Evolutionary conservation across 306 rosid genomes (phyloP), one percentile per base, ranked within the genome.

Genomic region (Spatholobus suberectus): DNA sequence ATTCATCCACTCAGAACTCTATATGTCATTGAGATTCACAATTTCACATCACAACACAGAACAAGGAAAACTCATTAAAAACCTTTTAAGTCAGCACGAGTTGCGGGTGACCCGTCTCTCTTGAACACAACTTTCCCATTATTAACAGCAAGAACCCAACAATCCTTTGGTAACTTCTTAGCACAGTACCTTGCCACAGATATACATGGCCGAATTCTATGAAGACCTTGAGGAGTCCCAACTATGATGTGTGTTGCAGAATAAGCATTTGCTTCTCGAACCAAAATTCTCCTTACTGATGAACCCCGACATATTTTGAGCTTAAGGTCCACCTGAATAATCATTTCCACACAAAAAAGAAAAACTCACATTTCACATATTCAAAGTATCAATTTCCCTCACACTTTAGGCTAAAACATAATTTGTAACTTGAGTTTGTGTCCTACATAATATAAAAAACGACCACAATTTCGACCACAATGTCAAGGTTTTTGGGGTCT

Each of bases 151-250:
- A 93, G 85, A 63, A 96, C 93, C 70, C 92, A 93, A 78, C 93
- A 90, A 37, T 88, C 86, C 84, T 86, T 88, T 15, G 93, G 51
- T 23, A 92, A 77, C 59, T 92, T 96, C 87, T 89, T 91, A 23
- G 98, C 98, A 83, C 99, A 96, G 85, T 96, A 91, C 87, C 88
- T 93, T 65, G 94, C 98, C 12, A 96, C 86, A 10, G 96, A 85
- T 73, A 93, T 89, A 35, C 90, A 83, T 58, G 99, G 84, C 73
- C 93, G 91, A 70, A 92, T 89, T 86, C 85, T 93, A 38, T 82
- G 89, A 81, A 81, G 89, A 75, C 79, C 90, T 55, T 84, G 92
- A 44, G 97, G 83, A 55, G 87, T 90, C 76, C 98, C 98, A 24
- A 94, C 91, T 20, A 96, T 85, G 68, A 94, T 52, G 75, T 88